phyloP scores from a whole-genome alignment of 2,329 filamentous ascomycete genomes.

The Metarhizium brunneum region DNA sequence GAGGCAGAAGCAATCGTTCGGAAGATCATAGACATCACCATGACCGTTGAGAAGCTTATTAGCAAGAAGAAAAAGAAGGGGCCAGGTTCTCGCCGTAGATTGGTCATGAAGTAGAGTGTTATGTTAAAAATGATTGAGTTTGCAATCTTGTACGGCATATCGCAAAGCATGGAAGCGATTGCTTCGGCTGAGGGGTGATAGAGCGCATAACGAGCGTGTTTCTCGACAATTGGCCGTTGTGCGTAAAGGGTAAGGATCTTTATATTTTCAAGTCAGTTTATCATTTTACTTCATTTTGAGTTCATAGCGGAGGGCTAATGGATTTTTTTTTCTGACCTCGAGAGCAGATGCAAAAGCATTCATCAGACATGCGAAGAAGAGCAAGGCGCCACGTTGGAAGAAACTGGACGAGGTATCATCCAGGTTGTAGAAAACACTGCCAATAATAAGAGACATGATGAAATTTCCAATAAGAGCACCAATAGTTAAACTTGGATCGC shows the following conservation, averaged over 20 bases:
- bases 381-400: constrained; percentile 66
- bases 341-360: constrained; percentile 76
- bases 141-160: constrained; percentile 69
- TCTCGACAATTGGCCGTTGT: constrained; percentile 87
- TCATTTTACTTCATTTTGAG: background rate
- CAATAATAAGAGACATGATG: constrained; percentile 66
- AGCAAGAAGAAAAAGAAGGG: constrained; percentile 82
- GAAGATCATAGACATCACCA: constrained; percentile 84
- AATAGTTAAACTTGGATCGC: constrained; percentile 67
- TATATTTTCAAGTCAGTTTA: background rate
- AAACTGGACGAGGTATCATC: constrained; percentile 58
- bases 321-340: constrained; percentile 37
- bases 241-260: constrained; percentile 76
- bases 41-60: constrained; percentile 61
- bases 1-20: constrained; percentile 70
- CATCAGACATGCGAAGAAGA: constrained; percentile 83
- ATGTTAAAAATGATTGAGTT: constrained; percentile 72
- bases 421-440: constrained; percentile 75
- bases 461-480: constrained; percentile 63
- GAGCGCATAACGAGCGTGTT: constrained; percentile 76
- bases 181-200: constrained; percentile 88
- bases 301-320: too few species aligned
- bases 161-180: constrained; percentile 76
- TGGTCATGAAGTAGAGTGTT: constrained; percentile 78
- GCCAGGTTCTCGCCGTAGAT: constrained; percentile 63